Evolutionary conservation across 1,284 basidiomycete genomes (phyloP).

Genomic region (Rhodotorula sp.): DNA sequence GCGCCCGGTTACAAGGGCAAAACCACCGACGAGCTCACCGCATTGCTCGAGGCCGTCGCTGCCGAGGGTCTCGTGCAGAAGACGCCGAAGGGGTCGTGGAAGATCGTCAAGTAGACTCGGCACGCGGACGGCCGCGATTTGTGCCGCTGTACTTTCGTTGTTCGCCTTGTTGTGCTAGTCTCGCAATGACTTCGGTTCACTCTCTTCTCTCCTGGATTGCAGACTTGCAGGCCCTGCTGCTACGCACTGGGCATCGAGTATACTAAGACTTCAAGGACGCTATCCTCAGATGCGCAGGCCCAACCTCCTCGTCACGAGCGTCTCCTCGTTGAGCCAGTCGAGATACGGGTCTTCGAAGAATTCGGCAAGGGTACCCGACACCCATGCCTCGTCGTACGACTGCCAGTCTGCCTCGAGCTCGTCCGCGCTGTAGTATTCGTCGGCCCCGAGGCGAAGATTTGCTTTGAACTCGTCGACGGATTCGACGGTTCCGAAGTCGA

Average conservation of each 20-base stretch:
- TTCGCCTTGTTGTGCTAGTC: background rate
- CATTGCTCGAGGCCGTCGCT: conserved; percentile 74
- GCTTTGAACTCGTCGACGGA: background rate
- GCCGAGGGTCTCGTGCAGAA: conserved; percentile 69
- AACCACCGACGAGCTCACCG: conserved; percentile 69
- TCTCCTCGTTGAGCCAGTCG: too few relatives aligned
- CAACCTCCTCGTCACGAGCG: too few relatives aligned
- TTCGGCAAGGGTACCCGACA: too few relatives aligned
- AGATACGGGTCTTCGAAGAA: too few relatives aligned
- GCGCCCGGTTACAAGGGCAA: conserved; percentile 72
- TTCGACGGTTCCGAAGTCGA: background rate
- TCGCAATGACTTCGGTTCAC: background rate
- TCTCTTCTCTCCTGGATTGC: background rate
- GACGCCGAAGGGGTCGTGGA: conserved; percentile 72
- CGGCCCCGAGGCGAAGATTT: background rate
- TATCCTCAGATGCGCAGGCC: too few relatives aligned
- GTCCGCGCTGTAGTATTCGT: too few relatives aligned
- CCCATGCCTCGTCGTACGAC: too few relatives aligned
- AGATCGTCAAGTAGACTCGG: conserved; percentile 41
- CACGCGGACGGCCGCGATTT: too few relatives aligned
- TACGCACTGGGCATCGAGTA: too few relatives aligned
- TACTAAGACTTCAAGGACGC: too few relatives aligned
- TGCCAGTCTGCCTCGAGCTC: too few relatives aligned
- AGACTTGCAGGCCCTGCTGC: too few relatives aligned
- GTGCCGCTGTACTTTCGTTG: background rate